These are phyloP conservation scores for Xylaria venustula DNA, from an alignment of 495 filamentous ascomycete genomes.

Conservation along the genomic window DNA sequence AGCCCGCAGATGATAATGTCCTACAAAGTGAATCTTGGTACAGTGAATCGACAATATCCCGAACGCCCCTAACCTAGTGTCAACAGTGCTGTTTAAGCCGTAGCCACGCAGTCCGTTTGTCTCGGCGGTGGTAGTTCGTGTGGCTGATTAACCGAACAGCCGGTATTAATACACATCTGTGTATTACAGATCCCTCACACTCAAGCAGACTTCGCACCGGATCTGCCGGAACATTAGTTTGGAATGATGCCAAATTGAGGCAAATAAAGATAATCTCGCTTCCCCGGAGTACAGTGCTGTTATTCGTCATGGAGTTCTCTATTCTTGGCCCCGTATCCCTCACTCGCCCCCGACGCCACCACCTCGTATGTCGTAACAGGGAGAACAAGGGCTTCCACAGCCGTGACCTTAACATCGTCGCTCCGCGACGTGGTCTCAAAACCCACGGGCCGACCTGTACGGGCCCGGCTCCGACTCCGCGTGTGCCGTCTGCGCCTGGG, in stretches of 20 bases:
- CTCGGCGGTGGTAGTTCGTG: too few relatives aligned
- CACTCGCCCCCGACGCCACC: not conserved
- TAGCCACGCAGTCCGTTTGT: too few relatives aligned
- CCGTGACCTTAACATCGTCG: not conserved
- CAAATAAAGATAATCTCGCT: too few relatives aligned
- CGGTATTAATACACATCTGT: not conserved
- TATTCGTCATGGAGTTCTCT: not conserved
- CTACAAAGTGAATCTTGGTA: conserved; percentile 4
- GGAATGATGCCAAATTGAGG: not conserved
- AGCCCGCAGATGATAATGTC: not conserved
- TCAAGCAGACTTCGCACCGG: not conserved
- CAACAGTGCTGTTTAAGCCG: too few relatives aligned
- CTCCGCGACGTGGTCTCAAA: not conserved
- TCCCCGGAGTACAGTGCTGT: too few relatives aligned
- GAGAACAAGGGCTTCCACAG: conserved; percentile 3
- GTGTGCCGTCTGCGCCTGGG: conserved; percentile 34
- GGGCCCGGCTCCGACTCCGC: conserved; percentile 33
- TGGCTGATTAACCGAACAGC: too few relatives aligned
- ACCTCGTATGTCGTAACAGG: not conserved
- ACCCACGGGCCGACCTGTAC: conserved; percentile 8
- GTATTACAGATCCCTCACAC: not conserved
- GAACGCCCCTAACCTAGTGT: not conserved
- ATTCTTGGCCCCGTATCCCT: not conserved
- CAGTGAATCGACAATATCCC: not conserved
- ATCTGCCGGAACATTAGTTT: not conserved